Evolutionary conservation across 257 asterid genomes (phyloP).

Genomic region (Primulina tabacum): DNA sequence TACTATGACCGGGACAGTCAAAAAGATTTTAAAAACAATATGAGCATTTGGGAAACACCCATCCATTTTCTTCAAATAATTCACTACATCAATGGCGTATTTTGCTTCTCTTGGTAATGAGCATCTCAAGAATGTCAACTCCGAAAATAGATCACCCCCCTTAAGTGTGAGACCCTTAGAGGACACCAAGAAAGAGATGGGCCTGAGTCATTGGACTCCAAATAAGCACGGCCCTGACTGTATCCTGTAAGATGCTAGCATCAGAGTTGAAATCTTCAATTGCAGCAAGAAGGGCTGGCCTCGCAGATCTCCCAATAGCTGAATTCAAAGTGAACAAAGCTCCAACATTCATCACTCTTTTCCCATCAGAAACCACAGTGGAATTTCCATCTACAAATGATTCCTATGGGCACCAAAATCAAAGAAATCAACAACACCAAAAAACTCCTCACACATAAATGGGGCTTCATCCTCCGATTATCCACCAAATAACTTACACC

Average conservation of each 20-base stretch:
- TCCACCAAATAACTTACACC: constrained; percentile 26
- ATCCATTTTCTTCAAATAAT: no score
- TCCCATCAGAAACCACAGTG: constrained; percentile 30
- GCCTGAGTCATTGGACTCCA: no score
- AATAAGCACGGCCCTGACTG: no score
- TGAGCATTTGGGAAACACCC: no score
- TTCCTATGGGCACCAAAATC: constrained; percentile 40
- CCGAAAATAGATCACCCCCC: no score
- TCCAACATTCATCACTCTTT: constrained; percentile 62
- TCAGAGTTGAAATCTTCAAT: constrained; percentile 75
- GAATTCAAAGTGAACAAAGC: constrained; percentile 72
- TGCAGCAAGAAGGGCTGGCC: constrained; percentile 75
- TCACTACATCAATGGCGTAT: no score
- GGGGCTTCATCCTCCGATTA: constrained; percentile 28
- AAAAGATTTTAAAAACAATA: no score
- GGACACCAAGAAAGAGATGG: no score
- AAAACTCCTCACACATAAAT: constrained; percentile 23
- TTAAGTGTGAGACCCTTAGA: no score
- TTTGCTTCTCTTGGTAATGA: no score
- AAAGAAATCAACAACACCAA: constrained; percentile 34
- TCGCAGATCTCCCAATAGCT: constrained; percentile 68
- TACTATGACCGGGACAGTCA: no score
- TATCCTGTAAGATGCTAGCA: constrained; percentile 43
- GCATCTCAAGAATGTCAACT: no score
- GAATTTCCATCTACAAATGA: constrained; percentile 32